Base-by-base conservation (phyloP, 2,329 filamentous ascomycete genomes). In the Chrysoporthe austroafricana region DNA sequence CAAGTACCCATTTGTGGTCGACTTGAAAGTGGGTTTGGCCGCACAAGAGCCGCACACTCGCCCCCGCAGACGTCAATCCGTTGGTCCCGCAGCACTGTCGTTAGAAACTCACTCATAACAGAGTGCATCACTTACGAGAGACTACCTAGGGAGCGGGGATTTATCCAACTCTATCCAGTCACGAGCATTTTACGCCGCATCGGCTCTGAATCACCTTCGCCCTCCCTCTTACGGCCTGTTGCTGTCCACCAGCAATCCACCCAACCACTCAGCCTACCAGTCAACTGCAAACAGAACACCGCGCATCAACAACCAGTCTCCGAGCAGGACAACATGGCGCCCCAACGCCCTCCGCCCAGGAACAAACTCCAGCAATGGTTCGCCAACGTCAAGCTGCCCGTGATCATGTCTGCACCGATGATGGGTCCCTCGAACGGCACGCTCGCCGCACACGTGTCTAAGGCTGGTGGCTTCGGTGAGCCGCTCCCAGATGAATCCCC, bases 391-490 rank as follows among this genome's bases (percentile, higher is more conserved):
- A 69, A 73, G 6, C 71, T 72, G 32, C 81, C 81, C 26, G 70
- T 82, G 13, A 72, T 82, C 48, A 73, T 82, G 60, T 78, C 75
- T 54, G 81, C 81, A 9, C 81, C 81, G 13, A 81, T 83, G 80
- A 76, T 78, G 13, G 75, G 74, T 58, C 72, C 79, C 42, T 71
- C 77, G 2, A 81, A 79, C 56, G 74, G 77, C 44, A 76, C 71
- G 58, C 74, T 82, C 14, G 80, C 79, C 6, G 75, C 78, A 14
- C 78, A 80, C 57, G 79, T 82, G 6, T 74, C 76, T 62, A 77
- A 77, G 58, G 80, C 80, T 7, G 78, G 80, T 14, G 81, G 81
- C 0, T 71, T 82, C 1, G 81, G 80, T 66, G 71, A 73, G 71
- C 34, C n/a, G 18, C 36, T 39, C 26, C 26, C 26, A 26, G 36